A percentile compares a stretch with the other conserved stretches of the same genome.
These are phyloP conservation scores for Arachnomyces sp. DNA, from an alignment of 2,329 filamentous ascomycete species.

Conservation along the genomic window DNA sequence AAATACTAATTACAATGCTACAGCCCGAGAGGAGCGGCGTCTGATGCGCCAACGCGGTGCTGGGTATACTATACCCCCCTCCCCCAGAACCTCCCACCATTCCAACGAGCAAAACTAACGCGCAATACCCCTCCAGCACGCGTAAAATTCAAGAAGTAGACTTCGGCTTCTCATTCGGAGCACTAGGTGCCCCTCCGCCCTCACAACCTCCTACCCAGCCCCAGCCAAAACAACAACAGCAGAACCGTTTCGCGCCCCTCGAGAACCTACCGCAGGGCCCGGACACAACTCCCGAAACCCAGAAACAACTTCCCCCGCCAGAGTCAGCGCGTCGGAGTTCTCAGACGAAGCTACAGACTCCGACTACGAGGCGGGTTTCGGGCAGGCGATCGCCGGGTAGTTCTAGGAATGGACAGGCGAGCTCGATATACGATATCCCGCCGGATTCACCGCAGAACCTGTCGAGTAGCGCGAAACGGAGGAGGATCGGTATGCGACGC, in stretches of 20 bases:
- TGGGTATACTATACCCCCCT: conserved; percentile 36
- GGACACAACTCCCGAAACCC: conserved; percentile 9
- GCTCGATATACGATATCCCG: conserved; percentile 29
- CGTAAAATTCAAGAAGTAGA: conserved; percentile 40
- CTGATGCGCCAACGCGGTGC: conserved; percentile 51
- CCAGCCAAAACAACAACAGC: conserved; percentile 4
- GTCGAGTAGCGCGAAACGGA: conserved; percentile 10
- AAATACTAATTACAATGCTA: conserved; percentile 9
- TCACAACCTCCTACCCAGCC: conserved; percentile 14
- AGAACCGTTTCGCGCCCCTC: background rate
- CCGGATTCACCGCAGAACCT: conserved; percentile 21
- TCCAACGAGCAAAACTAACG: conserved; percentile 13
- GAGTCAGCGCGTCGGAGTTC: conserved; percentile 14
- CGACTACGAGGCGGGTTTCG: conserved; percentile 8
- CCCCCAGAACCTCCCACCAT: conserved; percentile 1
- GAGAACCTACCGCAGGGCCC: conserved; percentile 3
- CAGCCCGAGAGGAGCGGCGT: conserved; percentile 46
- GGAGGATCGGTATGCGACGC: conserved; percentile 13
- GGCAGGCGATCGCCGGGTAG: conserved; percentile 22
- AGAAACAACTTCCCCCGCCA: conserved; percentile 10
- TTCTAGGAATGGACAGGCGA: conserved; percentile 24
- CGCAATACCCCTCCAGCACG: conserved; percentile 29
- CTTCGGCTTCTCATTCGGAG: conserved; percentile 44
- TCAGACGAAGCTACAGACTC: conserved; percentile 10
- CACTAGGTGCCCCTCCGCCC: conserved; percentile 21